phyloP scores from a whole-genome alignment of 2,329 filamentous ascomycete genomes.

The Colletotrichum shisoi region DNA sequence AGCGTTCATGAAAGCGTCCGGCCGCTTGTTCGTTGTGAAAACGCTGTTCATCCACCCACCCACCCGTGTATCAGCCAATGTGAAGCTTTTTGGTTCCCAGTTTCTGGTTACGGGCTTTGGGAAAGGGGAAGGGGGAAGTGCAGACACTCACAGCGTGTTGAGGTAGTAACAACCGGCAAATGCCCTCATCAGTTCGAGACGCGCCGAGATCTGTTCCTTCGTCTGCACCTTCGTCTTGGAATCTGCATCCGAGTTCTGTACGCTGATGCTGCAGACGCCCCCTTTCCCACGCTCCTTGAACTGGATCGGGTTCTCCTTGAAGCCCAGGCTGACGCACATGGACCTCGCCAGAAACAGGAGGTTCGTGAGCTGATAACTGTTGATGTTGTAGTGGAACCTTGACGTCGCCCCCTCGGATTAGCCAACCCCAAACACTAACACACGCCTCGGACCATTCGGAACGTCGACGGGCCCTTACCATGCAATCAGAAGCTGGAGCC shows the following conservation, averaged over 20 bases:
- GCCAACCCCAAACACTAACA: not conserved
- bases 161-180: constrained; percentile 61
- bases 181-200: constrained; percentile 56
- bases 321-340: constrained; percentile 54
- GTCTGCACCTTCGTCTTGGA: constrained; percentile 27
- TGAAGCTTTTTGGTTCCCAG: not conserved
- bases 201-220: constrained; percentile 42
- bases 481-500: constrained; percentile 54
- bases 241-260: constrained; percentile 6
- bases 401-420: not conserved
- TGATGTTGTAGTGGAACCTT: constrained; percentile 59
- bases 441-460: not conserved
- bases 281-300: constrained; percentile 34
- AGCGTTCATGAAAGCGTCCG: constrained; percentile 59
- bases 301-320: constrained; percentile 45
- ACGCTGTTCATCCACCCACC: constrained; percentile 43
- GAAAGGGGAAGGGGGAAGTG: too few species aligned
- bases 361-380: constrained; percentile 60
- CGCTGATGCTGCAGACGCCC: constrained; percentile 11
- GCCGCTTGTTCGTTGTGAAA: constrained; percentile 57
- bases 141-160: constrained; percentile 54
- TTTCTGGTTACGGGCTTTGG: too few species aligned
- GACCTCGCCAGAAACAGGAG: constrained; percentile 58
- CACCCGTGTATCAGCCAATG: not conserved
- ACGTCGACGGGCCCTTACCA: constrained; percentile 51